Evolutionary conservation across 208 protist genomes (phyloP).

Genomic region (Crithidia expoeki): DNA sequence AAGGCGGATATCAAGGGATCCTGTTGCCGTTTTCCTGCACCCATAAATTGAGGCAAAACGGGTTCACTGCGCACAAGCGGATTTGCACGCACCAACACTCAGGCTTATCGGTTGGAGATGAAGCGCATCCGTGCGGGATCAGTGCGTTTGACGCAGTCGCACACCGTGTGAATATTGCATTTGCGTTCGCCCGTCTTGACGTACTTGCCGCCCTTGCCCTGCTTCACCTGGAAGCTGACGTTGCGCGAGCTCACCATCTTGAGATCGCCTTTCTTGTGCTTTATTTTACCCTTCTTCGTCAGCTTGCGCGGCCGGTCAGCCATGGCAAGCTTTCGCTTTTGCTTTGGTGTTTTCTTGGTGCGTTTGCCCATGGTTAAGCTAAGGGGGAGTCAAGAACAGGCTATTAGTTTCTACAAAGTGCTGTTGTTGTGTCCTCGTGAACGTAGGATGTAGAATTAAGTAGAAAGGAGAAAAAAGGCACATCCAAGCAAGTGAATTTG

Average conservation of each 20-base stretch:
- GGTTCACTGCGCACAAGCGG: too few species aligned
- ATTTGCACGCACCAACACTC: too few species aligned
- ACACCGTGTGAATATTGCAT: constrained; percentile 92
- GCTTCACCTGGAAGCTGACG: constrained; percentile 85
- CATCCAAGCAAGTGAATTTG: too few species aligned
- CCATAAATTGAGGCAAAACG: too few species aligned
- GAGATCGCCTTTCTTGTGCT: constrained; percentile 83
- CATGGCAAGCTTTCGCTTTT: constrained; percentile 82
- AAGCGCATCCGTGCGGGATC: constrained; percentile 82
- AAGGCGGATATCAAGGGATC: too few species aligned
- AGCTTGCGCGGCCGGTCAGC: constrained; percentile 79
- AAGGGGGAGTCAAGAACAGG: neutral
- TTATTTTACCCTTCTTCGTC: constrained; percentile 84
- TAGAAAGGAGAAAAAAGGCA: too few species aligned
- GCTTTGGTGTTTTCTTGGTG: constrained; percentile 81
- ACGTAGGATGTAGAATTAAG: too few species aligned
- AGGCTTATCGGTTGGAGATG: constrained; percentile 79
- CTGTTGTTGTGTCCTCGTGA: too few species aligned
- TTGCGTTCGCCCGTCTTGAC: constrained; percentile 78
- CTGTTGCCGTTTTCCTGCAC: too few species aligned
- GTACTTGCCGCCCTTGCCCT: constrained; percentile 88
- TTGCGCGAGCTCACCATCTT: constrained; percentile 77
- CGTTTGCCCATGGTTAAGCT: constrained; percentile 80
- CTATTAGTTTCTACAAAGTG: neutral
- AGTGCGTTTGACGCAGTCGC: constrained; percentile 87